Evolutionary conservation across 768 basidiomycete species (phyloP).

Genomic region (Kwoniella heveanensis): DNA sequence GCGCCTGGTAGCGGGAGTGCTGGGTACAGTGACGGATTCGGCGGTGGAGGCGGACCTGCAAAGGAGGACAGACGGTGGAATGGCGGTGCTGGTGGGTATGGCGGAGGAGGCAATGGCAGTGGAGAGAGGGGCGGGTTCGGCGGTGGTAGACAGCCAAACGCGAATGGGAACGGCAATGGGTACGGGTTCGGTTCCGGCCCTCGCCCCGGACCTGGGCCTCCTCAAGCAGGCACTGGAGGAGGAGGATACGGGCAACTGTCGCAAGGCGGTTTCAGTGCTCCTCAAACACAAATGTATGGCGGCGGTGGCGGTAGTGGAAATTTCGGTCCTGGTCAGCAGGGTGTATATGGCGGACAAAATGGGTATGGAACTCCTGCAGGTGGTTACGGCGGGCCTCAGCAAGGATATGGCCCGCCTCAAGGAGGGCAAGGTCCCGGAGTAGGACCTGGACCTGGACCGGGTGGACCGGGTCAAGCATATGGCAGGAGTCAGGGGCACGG

Average conservation of each 20-base stretch:
- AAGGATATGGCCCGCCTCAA: background rate
- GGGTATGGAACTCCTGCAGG: slow-evolving; percentile 3
- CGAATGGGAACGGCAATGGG: slow-evolving; percentile 49
- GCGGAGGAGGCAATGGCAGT: too few relatives aligned
- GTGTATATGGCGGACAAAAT: slow-evolving; percentile 6
- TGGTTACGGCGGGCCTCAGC: background rate
- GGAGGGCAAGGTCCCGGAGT: background rate
- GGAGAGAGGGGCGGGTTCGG: background rate
- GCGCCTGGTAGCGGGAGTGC: slow-evolving; percentile 27
- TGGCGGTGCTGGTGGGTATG: too few relatives aligned
- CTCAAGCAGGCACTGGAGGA: slow-evolving; percentile 16
- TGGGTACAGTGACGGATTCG: slow-evolving; percentile 4
- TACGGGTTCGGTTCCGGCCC: background rate
- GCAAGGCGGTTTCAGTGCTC: slow-evolving; percentile 8
- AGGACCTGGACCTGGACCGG: slow-evolving; percentile 17
- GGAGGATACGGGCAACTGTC: slow-evolving; percentile 9
- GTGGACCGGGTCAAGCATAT: slow-evolving; percentile 19
- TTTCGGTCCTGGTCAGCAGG: slow-evolving; percentile 5
- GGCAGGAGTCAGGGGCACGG: background rate
- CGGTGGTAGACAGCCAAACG: slow-evolving; percentile 12
- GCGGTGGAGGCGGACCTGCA: background rate
- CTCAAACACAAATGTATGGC: slow-evolving; percentile 9
- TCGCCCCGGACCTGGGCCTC: background rate
- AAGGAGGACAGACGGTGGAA: background rate
- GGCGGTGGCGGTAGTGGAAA: background rate